Base-by-base conservation (phyloP, 225 moss, liverwort and hornwort species). In the Lunularia cruciata region DNA sequence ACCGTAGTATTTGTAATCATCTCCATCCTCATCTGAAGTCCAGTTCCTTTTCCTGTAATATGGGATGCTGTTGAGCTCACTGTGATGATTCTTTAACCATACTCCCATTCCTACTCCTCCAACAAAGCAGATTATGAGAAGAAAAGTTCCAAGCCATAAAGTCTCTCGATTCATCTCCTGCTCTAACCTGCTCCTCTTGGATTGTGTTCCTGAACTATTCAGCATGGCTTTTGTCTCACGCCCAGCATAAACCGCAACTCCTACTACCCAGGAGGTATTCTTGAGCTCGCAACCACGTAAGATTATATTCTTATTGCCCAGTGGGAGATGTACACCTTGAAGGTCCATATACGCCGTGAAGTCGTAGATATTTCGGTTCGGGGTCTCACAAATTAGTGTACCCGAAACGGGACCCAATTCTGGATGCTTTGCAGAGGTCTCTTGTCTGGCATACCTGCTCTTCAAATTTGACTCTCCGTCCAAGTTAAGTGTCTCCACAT, bases 401-500 rank as follows among this genome's bases (percentile, higher is more conserved):
- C 83, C 83, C 25, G 75, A 56, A 34, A 78, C 47, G n/a, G 82
- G 79, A 28, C 81, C 85, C 20, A 59, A 57, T 66, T 86, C 83
- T 62, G 80, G 86, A 67, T 75, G 83, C 77, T 77, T 73, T 7
- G 70, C 72, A 20, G 79, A 60, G 8, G 77, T 77, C 69, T 83
- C 83, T 63, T 78, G 77, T 55, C 48, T 48, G 11, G 83, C 77
- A 40, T 80, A 80, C 61, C 83, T 69, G 57, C 70, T 73, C 56
- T 83, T 86, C 23, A 86, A 67, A 64, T 83, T 86, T 22, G 83
- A 83, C 68, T 83, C 83, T 28, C 86, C 86, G 54, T 86, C 86
- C 63, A 86, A 60, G 68, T 83, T 83, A 31, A 80, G 28, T 1
- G 86, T 86, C 42, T 83, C 74, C 2, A 86, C 83, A 34, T 86